A percentile compares a stretch with the other conserved stretches of the same genome.
phyloP scores from a whole-genome alignment of 768 basidiomycete genomes.

The Lactarius akahatsu region DNA sequence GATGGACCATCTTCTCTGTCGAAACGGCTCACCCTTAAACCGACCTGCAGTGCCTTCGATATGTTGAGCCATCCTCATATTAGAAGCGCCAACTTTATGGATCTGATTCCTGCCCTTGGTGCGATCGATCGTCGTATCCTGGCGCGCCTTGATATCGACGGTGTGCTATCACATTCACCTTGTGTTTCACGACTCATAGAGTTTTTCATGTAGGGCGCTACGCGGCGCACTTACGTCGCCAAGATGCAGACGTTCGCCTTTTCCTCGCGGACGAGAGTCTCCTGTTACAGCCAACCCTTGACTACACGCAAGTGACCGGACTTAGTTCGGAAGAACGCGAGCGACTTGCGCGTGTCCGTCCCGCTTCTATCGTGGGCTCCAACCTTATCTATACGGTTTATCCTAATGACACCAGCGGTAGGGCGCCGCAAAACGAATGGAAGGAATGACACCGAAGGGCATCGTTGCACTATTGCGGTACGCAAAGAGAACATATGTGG shows the following conservation, averaged over 20 bases:
- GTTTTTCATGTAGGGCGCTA: conserved; percentile 50
- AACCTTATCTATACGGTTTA: not conserved
- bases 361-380: conserved; percentile 61
- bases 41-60: conserved; percentile 62
- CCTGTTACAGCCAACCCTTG: conserved; percentile 62
- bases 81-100: conserved; percentile 42
- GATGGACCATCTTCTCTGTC: conserved; percentile 2
- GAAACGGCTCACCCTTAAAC: not conserved
- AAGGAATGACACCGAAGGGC: conserved; percentile 85
- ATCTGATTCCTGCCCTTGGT: conserved; percentile 50
- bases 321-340: conserved; percentile 77
- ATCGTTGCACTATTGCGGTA: conserved; percentile 67
- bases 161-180: conserved; percentile 39
- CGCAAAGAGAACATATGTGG: conserved; percentile 43
- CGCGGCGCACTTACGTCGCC: conserved; percentile 60
- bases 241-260: conserved; percentile 68
- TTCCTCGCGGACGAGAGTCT: conserved; percentile 79
- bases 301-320: conserved; percentile 64
- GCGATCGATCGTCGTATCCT: conserved; percentile 52
- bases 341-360: conserved; percentile 56
- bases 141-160: conserved; percentile 67
- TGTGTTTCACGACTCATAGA: not conserved
- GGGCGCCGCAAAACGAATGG: conserved; percentile 93
- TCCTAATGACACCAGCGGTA: conserved; percentile 33
- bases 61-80: conserved; percentile 62